A percentile compares a stretch with the other conserved stretches of the same genome.
Conservation (phyloP, 2,329 filamentous ascomycete genomes). For the Colletotrichum graminicola region DNA sequence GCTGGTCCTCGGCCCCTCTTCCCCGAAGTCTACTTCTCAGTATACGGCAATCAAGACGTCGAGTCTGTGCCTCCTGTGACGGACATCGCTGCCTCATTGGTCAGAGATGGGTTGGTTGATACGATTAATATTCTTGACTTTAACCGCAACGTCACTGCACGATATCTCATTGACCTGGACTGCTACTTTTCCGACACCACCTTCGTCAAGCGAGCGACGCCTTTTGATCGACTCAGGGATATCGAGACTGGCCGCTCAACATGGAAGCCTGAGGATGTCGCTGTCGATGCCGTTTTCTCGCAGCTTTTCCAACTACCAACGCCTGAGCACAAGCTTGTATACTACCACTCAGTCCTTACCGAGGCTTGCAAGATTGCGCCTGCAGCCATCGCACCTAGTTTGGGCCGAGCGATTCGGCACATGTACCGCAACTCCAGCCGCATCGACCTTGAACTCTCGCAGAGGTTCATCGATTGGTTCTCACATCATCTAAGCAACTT, state of each 20-base stretch:
- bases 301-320: conserved; percentile 90
- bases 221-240: conserved; percentile 88
- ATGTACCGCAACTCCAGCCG: conserved; percentile 85
- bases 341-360: conserved; percentile 95
- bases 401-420: conserved; percentile 92
- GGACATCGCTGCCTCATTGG: conserved; percentile 82
- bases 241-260: conserved; percentile 75
- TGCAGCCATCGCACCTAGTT: conserved; percentile 92
- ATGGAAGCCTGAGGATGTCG: conserved; percentile 98
- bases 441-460: conserved; percentile 87
- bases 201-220: conserved; percentile 92
- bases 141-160: conserved; percentile 88
- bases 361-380: conserved; percentile 97
- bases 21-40: conserved; percentile 93
- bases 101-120: conserved; percentile 88
- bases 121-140: conserved; percentile 95
- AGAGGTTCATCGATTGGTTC: conserved; percentile 97
- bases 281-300: conserved; percentile 97
- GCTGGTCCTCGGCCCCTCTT: conserved; percentile 83
- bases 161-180: conserved; percentile 92
- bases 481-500: conserved; percentile 98
- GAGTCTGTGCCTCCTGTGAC: conserved; percentile 86
- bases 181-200: conserved; percentile 92
- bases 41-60: conserved; percentile 88
- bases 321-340: conserved; percentile 93